Evolutionary conservation across 345 rosid genomes (phyloP), one percentile per base, ranked within the genome.

Genomic region (Cardamine occulta): DNA sequence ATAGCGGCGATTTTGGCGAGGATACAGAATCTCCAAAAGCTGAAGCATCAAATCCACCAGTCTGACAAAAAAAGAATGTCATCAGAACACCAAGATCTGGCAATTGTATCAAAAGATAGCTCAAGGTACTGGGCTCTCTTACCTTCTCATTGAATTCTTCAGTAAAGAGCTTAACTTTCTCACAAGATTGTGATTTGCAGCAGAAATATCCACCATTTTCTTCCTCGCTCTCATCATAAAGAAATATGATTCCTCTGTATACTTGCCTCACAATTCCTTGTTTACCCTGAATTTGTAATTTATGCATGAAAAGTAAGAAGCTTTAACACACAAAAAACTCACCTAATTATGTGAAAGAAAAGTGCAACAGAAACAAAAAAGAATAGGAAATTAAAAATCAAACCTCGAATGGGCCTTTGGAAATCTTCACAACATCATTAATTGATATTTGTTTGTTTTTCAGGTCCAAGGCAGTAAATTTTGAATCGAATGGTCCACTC

Each of bases 201-300:
- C 97, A 91, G 70, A 90, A 70, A 82, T 84, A 88, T 61, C 97
- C 97, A 68, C 97, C 93, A 78, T 95, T 87, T 80, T 88, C 96
- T 18, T 79, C 77, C 77, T 88, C 97, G 61, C 83, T 84, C 72
- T 90, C 86, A 82, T 82, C 90, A 77, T 84, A 80, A 63, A 89
- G 49, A 70, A 92, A 95, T 70, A 95, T 44, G 68, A 84, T 76
- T 47, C 99, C 97, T 78, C 97, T 81, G 73, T 95, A 95, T 26
- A 92, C 87, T 84, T 92, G 93, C 83, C 83, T 92, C 24, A 88
- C 88, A 79, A 83, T 78, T 67, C 99, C 99, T 83, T 95, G 87
- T 82, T 81, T 86, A 83, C 86, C 97, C 99, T 95, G 84, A 79
- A 85, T 78, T 55, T 49, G 56, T 49, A 28, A 56, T 28, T 62